Base-by-base conservation (phyloP, 805 yeast species). In the Clavispora santaluciae region DNA sequence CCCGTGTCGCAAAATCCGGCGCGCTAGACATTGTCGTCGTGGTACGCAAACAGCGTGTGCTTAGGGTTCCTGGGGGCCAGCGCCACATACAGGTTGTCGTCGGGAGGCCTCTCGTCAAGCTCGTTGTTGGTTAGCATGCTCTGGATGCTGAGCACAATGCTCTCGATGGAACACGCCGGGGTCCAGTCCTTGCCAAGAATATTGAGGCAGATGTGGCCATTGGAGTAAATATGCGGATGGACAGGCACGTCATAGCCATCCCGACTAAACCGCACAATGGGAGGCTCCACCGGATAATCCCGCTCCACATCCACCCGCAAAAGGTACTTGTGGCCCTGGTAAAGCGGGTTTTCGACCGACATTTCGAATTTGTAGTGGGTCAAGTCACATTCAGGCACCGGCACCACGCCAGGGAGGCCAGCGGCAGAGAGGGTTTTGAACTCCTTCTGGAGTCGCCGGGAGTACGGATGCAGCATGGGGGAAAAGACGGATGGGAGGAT, bases 151-250 rank as follows among this genome's bases (percentile, higher is more conserved):
- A 84, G 41, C 9, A 74, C 56, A 0, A 77, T 59, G 1, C 75
- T 63, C 29, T 70, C 70, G 1, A 79, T 57, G 0, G 75, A 66
- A 45, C 79, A 78, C 0, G 79, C 81, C 0, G 87, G 86, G 0
- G 84, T 69, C 87, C 87, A 81, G 31, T 74, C 83, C 15, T 70
- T 71, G 2, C 84, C 87, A 26, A 83, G 60, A 1, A 84, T 60
- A 51, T 83, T 78, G 16, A 83, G 62, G 54, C 91, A 83, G n/a
- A 83, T 83, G 51, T 84, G 90, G 1, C 90, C 91, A 52, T 84
- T 84, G 23, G 83, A 73, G 53, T 83, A 83, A 3, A 83, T 69
- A 53, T 83, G 91, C 0, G 91, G 91, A 53, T 83, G 89, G 3
- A 81, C 50, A 1, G 91, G 91, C 3, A 83, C 72, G n/a, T 13